Conservation (phyloP, 2,329 filamentous ascomycete genomes). For the Fusarium sp. region DNA sequence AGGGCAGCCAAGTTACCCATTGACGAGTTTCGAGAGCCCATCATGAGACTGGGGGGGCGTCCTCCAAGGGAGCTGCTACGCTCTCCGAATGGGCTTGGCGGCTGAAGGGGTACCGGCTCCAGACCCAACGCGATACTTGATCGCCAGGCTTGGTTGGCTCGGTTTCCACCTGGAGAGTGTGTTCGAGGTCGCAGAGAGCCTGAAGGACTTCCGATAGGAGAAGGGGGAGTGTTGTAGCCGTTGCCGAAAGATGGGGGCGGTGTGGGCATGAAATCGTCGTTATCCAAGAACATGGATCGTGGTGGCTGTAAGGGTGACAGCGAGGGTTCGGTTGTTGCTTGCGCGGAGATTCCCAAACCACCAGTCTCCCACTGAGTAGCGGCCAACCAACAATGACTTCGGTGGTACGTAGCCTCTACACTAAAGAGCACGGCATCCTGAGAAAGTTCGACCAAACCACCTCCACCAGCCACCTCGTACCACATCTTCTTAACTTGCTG, state of each 20-base stretch:
- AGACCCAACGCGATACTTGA: constrained; percentile 61
- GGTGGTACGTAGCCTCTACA: constrained; percentile 71
- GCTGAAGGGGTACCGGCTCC: constrained; percentile 58
- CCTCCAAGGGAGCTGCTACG: constrained; percentile 56
- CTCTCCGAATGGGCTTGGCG: constrained; percentile 52
- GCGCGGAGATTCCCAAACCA: constrained; percentile 42
- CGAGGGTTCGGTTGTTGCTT: constrained; percentile 50
- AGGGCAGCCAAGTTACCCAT: constrained; percentile 54
- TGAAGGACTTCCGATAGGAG: constrained; percentile 51
- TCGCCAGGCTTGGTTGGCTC: constrained; percentile 54
- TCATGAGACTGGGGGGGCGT: constrained; percentile 51
- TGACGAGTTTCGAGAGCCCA: constrained; percentile 54
- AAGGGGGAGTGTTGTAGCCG: constrained; percentile 46
- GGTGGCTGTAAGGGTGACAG: constrained; percentile 58
- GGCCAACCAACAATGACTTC: constrained; percentile 69
- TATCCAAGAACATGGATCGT: constrained; percentile 53
- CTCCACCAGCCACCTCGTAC: constrained; percentile 79
- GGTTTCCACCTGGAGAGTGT: constrained; percentile 55
- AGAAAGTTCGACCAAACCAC: constrained; percentile 69
- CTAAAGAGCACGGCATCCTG: constrained; percentile 72
- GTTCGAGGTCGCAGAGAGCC: constrained; percentile 56
- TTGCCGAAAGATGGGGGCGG: constrained; percentile 43
- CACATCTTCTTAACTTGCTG: constrained; percentile 75
- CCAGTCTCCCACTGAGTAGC: constrained; percentile 63
- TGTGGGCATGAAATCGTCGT: constrained; percentile 46